A percentile compares a stretch with the other conserved stretches of the same genome.
These are phyloP conservation scores for Nakaseomyces delphensis DNA, from an alignment of 1,139 yeast species.

Conservation along the genomic window DNA sequence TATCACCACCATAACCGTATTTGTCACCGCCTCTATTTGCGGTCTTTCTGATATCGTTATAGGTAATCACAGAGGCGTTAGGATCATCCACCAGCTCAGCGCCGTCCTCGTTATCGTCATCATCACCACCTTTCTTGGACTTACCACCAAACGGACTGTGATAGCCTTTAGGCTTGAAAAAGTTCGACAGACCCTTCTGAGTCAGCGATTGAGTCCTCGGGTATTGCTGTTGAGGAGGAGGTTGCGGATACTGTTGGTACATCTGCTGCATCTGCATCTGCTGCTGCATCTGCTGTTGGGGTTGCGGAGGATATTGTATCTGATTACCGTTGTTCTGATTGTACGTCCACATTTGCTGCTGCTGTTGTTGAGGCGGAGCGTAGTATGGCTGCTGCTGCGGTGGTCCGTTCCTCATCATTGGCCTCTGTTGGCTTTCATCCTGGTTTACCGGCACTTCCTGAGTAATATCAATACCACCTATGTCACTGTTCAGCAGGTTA, in stretches of 20 bases:
- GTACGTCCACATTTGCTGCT: slow-evolving; percentile 12
- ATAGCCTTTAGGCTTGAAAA: slow-evolving; percentile 19
- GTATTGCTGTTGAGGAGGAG: slow-evolving; percentile 7
- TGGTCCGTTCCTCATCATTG: slow-evolving; percentile 8
- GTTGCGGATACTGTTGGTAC: slow-evolving; percentile 7
- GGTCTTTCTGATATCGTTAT: slow-evolving; percentile 54
- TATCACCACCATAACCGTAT: slow-evolving; percentile 47
- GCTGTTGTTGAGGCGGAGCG: slow-evolving; percentile 8
- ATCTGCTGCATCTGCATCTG: slow-evolving; percentile 9
- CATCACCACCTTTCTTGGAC: slow-evolving; percentile 12
- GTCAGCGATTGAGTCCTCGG: slow-evolving; percentile 19
- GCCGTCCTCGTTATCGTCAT: slow-evolving; percentile 42
- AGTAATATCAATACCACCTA: slow-evolving; percentile 37
- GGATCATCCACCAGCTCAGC: slow-evolving; percentile 42
- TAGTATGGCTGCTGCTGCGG: slow-evolving; percentile 10
- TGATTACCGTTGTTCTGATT: slow-evolving; percentile 12
- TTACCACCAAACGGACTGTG: slow-evolving; percentile 13
- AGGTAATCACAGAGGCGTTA: slow-evolving; percentile 41
- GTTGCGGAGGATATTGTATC: slow-evolving; percentile 10
- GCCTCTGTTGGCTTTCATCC: slow-evolving; percentile 8
- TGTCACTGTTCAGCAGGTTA: slow-evolving; percentile 32
- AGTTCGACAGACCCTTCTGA: slow-evolving; percentile 21
- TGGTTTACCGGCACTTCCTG: slow-evolving; percentile 32
- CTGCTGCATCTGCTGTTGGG: slow-evolving; percentile 9
- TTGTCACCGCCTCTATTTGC: slow-evolving; percentile 51